These are phyloP conservation scores for Kluyveromyces sp. DNA, from an alignment of 1,139 yeast genomes.

Conservation along the genomic window DNA sequence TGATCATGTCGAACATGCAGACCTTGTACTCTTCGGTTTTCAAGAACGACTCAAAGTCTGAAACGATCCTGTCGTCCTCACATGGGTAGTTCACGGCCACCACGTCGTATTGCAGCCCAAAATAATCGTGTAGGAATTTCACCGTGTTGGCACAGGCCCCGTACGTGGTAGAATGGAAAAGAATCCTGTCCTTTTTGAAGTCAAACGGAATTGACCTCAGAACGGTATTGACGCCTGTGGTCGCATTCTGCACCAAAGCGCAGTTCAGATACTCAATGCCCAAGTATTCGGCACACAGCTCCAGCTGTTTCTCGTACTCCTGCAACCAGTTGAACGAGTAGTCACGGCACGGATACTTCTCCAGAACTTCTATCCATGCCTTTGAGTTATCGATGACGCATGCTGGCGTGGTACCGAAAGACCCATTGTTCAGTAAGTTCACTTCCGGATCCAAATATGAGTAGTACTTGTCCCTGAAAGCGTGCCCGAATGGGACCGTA, in stretches of 20 bases:
- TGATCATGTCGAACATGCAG: constrained; percentile 53
- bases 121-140: constrained; percentile 38
- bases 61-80: constrained; percentile 42
- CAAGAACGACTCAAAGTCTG: constrained; percentile 33
- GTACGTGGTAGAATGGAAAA: constrained; percentile 49
- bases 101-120: constrained; percentile 42
- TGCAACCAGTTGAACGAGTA: constrained; percentile 12
- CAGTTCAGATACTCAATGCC: constrained; percentile 16
- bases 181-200: constrained; percentile 45
- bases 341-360: constrained; percentile 18
- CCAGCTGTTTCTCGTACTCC: constrained; percentile 15
- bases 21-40: constrained; percentile 28
- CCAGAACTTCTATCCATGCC: constrained; percentile 14
- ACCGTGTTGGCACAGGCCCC: constrained; percentile 53
- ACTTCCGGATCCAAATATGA: constrained; percentile 34
- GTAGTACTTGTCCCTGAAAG: constrained; percentile 44
- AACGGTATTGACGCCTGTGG: constrained; percentile 54
- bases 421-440: constrained; percentile 47
- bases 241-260: constrained; percentile 44
- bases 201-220: constrained; percentile 39
- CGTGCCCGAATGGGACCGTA: constrained; percentile 44
- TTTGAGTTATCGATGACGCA: constrained; percentile 17
- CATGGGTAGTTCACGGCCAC: constrained; percentile 45
- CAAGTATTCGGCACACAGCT: constrained; percentile 15
- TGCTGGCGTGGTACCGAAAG: constrained; percentile 46